Evolutionary conservation across 2,329 filamentous ascomycete species (phyloP).

Genomic region (Botrytis aclada): DNA sequence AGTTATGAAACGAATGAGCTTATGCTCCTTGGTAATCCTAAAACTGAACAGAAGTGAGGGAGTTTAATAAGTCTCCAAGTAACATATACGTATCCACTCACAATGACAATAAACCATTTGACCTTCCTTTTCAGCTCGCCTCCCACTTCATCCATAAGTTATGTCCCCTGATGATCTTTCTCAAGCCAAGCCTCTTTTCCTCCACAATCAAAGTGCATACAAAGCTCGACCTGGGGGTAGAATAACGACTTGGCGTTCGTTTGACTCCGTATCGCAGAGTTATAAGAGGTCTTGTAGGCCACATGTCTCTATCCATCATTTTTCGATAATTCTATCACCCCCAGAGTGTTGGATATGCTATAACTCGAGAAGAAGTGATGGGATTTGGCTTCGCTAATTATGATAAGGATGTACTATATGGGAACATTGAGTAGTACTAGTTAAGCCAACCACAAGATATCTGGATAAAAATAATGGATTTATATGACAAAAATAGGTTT

Average conservation of each 20-base stretch:
- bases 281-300: neutral
- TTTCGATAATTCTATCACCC: neutral
- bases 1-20: too few relatives aligned
- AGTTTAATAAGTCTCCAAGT: neutral
- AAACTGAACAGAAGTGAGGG: too few relatives aligned
- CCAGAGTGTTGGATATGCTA: neutral
- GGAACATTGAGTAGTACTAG: neutral
- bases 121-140: neutral
- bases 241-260: fast-evolving
- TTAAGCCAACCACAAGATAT: neutral
- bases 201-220: neutral
- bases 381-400: neutral
- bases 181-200: neutral
- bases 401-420: neutral
- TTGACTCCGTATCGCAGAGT: neutral
- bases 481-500: neutral
- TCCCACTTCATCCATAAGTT: too few relatives aligned
- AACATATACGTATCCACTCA: neutral
- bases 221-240: neutral
- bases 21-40: too few relatives aligned
- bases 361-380: neutral
- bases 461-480: neutral
- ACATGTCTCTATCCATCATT: neutral
- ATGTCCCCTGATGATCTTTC: neutral
- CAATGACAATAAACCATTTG: too few relatives aligned